Percentiles rank a stretch among this genome's conserved stretches.
These are phyloP conservation scores for Parsonsia alboflavescens DNA, from an alignment of 257 asterid genomes.

Conservation along the genomic window DNA sequence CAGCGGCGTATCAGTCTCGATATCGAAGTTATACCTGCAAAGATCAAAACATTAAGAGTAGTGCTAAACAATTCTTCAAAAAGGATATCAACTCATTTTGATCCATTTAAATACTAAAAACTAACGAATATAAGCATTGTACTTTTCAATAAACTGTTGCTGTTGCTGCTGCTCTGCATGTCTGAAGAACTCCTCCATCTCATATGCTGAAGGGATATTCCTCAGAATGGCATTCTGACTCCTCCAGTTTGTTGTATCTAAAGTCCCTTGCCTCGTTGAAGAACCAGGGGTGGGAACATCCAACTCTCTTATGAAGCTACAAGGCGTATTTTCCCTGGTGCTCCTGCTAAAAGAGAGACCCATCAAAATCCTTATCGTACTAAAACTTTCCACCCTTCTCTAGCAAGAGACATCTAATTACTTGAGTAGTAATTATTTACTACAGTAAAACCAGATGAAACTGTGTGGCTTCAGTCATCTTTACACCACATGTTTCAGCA, in stretches of 20 bases:
- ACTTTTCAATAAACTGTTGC: constrained; percentile 58
- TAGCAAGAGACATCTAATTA: not conserved
- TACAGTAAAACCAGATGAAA: not conserved
- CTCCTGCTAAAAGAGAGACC: constrained; percentile 31
- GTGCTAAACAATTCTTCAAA: not conserved
- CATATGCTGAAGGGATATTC: constrained; percentile 40
- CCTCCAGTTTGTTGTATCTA: constrained; percentile 25
- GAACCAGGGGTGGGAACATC: constrained; percentile 39
- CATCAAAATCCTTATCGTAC: not conserved
- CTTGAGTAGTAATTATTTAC: not conserved
- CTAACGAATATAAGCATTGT: constrained; percentile 9
- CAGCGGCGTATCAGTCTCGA: constrained; percentile 45
- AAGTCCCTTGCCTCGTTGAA: constrained; percentile 37
- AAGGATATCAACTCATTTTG: not conserved
- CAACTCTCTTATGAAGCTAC: constrained; percentile 40
- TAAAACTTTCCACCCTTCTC: not conserved
- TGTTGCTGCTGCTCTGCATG: constrained; percentile 50
- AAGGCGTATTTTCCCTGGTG: constrained; percentile 65
- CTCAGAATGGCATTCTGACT: constrained; percentile 28
- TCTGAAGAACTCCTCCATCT: constrained; percentile 60
- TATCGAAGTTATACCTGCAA: constrained; percentile 71
- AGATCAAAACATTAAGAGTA: not conserved
- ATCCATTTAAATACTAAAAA: not conserved
- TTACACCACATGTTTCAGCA: no score
- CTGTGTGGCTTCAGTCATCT: not conserved